A percentile compares a stretch with the other conserved stretches of the same genome.
Evolutionary conservation across 352 stramenopile species (phyloP).

Genomic region (Aphanomyces cochlioides): DNA sequence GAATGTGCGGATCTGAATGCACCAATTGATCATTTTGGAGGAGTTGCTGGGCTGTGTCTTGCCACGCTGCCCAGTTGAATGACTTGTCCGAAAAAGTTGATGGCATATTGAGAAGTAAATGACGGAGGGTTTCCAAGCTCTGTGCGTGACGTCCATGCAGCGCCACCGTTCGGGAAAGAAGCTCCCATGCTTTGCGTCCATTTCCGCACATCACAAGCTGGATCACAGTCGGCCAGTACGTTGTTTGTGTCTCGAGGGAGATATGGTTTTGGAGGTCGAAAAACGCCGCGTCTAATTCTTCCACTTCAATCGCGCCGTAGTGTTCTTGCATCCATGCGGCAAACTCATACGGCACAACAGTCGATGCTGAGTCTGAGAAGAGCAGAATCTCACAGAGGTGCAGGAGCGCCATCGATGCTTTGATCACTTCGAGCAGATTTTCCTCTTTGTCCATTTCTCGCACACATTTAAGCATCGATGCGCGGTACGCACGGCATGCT

Average conservation of each 20-base stretch:
- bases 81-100: slow-evolving; percentile 25
- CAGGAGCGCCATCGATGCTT: slow-evolving; percentile 75
- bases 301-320: slow-evolving; percentile 52
- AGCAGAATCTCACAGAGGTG: slow-evolving; percentile 76
- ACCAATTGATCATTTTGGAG: slow-evolving; percentile 52
- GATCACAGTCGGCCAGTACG: slow-evolving; percentile 68
- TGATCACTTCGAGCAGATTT: slow-evolving; percentile 59
- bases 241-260: slow-evolving; percentile 35
- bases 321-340: slow-evolving; percentile 72
- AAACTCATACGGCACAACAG: slow-evolving; percentile 61
- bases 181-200: slow-evolving; percentile 50
- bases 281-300: slow-evolving; percentile 50
- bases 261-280: slow-evolving; percentile 38
- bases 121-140: slow-evolving; percentile 58
- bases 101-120: slow-evolving; percentile 66
- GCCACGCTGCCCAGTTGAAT: slow-evolving; percentile 57
- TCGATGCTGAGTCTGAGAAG: slow-evolving; percentile 33
- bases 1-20: slow-evolving; percentile 46
- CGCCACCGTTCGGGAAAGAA: slow-evolving; percentile 60
- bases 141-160: slow-evolving; percentile 46
- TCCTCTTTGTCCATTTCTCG: slow-evolving; percentile 34
- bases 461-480: slow-evolving; percentile 14
- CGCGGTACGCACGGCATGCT: slow-evolving; percentile 6
- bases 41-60: slow-evolving; percentile 57
- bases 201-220: slow-evolving; percentile 49